A percentile compares a stretch with the other conserved stretches of the same genome.
Conservation (phyloP, 2,329 filamentous ascomycete species). For the Fusarium phyllophilum region DNA sequence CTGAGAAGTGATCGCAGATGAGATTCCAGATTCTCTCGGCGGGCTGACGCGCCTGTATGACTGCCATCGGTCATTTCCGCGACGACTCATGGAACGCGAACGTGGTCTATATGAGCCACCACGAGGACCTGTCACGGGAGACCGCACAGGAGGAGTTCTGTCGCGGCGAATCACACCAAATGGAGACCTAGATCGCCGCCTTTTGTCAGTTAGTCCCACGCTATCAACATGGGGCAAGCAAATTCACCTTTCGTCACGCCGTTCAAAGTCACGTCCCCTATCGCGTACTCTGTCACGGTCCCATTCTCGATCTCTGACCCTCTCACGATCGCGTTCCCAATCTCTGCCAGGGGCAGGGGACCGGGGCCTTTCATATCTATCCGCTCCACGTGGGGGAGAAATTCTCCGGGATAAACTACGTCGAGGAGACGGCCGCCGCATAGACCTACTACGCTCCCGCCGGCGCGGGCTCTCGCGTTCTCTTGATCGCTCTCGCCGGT, state of each 20-base stretch:
- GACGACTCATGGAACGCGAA: slow-evolving; percentile 62
- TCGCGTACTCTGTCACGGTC: slow-evolving; percentile 47
- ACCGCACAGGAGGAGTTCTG: slow-evolving; percentile 46
- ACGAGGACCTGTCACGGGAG: slow-evolving; percentile 45
- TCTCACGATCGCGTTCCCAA: slow-evolving; percentile 48
- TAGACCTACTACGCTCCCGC: slow-evolving; percentile 51
- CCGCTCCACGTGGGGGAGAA: slow-evolving; percentile 50
- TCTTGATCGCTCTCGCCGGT: slow-evolving; percentile 55
- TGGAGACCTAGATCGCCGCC: slow-evolving; percentile 66
- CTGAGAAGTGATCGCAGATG: slow-evolving; percentile 62
- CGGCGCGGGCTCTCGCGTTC: slow-evolving; percentile 52
- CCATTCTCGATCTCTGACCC: slow-evolving; percentile 46
- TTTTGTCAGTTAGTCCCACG: slow-evolving; percentile 43
- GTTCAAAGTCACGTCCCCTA: slow-evolving; percentile 51
- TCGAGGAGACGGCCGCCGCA: slow-evolving; percentile 52
- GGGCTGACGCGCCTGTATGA: slow-evolving; percentile 60
- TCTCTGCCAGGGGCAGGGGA: slow-evolving; percentile 52
- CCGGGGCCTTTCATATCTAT: slow-evolving; percentile 52
- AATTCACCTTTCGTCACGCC: slow-evolving; percentile 55
- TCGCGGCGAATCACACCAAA: slow-evolving; percentile 52
- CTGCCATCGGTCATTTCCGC: slow-evolving; percentile 56
- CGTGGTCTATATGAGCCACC: slow-evolving; percentile 63
- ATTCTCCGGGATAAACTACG: slow-evolving; percentile 52
- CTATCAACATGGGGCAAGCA: background rate
- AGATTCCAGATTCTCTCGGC: slow-evolving; percentile 59